Conservation (phyloP, 495 filamentous ascomycete species). For the Lophiostoma macrostomum region DNA sequence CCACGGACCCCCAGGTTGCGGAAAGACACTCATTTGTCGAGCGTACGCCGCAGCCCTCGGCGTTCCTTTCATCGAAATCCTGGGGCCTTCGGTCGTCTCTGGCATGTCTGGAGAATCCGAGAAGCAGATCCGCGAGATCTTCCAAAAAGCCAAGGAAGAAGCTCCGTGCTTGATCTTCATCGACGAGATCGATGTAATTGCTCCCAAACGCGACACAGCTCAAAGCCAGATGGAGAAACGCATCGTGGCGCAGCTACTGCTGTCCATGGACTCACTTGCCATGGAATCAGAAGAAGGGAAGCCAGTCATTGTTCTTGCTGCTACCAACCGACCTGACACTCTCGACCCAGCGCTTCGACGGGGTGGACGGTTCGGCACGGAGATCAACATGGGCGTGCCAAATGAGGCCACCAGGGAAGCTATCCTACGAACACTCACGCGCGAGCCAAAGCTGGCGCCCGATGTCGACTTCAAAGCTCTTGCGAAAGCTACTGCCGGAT, state of each 20-base stretch:
- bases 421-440: slow-evolving; percentile 75
- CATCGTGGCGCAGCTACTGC: slow-evolving; percentile 90
- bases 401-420: slow-evolving; percentile 78
- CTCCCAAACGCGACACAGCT: slow-evolving; percentile 90
- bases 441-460: slow-evolving; percentile 62
- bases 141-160: slow-evolving; percentile 80
- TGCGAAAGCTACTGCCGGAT: slow-evolving; percentile 87
- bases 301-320: slow-evolving; percentile 88
- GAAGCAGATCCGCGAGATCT: slow-evolving; percentile 86
- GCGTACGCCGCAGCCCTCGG: slow-evolving; percentile 84
- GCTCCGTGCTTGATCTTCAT: slow-evolving; percentile 94
- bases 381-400: slow-evolving; percentile 94
- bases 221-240: slow-evolving; percentile 96
- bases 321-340: slow-evolving; percentile 88
- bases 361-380: slow-evolving; percentile 83
- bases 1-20: slow-evolving; percentile 91
- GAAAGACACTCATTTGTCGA: slow-evolving; percentile 91
- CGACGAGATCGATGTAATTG: slow-evolving; percentile 95
- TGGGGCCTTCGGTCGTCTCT: slow-evolving; percentile 82
- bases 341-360: slow-evolving; percentile 83
- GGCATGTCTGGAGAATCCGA: slow-evolving; percentile 97
- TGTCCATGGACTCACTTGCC: slow-evolving; percentile 65
- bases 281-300: slow-evolving; percentile 79
- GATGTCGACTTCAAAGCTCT: slow-evolving; percentile 76
- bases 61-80: slow-evolving; percentile 82